Percentiles rank a stretch among this genome's conserved stretches.
Conservation (phyloP, 495 filamentous ascomycete species). For the Barbatosphaeria neglecta region DNA sequence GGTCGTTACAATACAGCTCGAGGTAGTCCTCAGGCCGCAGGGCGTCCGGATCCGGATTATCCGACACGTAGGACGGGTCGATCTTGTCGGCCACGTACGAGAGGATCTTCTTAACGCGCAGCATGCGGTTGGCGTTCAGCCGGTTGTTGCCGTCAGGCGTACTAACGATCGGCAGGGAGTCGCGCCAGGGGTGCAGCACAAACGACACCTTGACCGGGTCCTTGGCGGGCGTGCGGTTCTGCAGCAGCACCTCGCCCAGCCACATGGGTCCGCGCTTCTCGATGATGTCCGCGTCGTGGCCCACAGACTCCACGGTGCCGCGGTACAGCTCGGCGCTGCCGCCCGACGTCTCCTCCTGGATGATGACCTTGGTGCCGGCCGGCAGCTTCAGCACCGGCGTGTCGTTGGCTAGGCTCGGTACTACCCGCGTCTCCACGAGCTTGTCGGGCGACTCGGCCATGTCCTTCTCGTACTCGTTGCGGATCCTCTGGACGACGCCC, state of each 20-base stretch:
- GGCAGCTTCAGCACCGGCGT: constrained; percentile 78
- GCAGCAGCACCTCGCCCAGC: constrained; percentile 79
- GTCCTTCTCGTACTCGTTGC: constrained; percentile 62
- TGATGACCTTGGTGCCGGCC: constrained; percentile 68
- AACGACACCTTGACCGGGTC: constrained; percentile 93
- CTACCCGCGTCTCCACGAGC: constrained; percentile 51
- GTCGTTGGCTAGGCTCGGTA: constrained; percentile 69
- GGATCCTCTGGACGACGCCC: constrained; percentile 69
- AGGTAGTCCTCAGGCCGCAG: constrained; percentile 84
- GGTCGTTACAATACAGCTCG: constrained; percentile 85
- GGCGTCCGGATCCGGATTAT: constrained; percentile 42
- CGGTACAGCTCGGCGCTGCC: constrained; percentile 87
- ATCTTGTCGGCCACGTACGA: constrained; percentile 87
- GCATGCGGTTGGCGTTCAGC: constrained; percentile 93
- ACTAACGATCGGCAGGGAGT: constrained; percentile 57
- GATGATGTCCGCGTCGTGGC: constrained; percentile 66
- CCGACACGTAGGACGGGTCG: constrained; percentile 43
- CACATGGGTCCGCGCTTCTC: constrained; percentile 80
- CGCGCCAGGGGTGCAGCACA: constrained; percentile 72
- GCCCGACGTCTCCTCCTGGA: constrained; percentile 89
- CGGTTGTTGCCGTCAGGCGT: constrained; percentile 65
- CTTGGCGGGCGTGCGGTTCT: constrained; percentile 76
- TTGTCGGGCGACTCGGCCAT: constrained; percentile 41
- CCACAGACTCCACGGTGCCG: constrained; percentile 69
- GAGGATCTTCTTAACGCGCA: constrained; percentile 89